Conservation (phyloP, 176 grass and related monocot genomes). For the Eremochloa ophiuroides region DNA sequence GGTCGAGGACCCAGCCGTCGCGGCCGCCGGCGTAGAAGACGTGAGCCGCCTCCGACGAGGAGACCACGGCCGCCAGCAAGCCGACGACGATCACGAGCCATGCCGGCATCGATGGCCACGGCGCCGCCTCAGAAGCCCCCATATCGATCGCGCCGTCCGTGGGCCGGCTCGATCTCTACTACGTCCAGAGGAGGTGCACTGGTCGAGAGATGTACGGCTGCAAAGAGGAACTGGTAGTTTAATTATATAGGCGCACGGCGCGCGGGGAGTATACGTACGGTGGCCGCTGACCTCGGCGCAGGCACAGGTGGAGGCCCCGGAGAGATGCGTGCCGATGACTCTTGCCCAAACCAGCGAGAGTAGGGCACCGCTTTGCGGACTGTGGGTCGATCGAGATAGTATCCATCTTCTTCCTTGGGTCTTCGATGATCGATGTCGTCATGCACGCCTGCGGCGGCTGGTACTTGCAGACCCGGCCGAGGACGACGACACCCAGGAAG, state of each 20-base stretch:
- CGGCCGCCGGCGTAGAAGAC: conserved; percentile 68
- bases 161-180: not conserved
- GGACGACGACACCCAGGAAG: conserved; percentile 13
- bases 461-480: not conserved
- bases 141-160: not conserved
- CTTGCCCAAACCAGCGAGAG: not conserved
- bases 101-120: not conserved
- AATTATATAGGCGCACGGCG: not conserved
- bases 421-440: not conserved
- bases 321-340: conserved; percentile 8
- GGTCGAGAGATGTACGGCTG: not conserved
- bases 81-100: conserved; percentile 8
- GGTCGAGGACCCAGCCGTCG: conserved; percentile 72
- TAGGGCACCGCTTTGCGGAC: conserved; percentile 3
- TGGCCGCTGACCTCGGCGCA: conserved; percentile 28
- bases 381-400: not conserved
- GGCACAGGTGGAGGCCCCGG: conserved; percentile 14
- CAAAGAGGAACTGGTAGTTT: not conserved
- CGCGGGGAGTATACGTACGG: not conserved
- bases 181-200: not conserved
- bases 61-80: conserved; percentile 18
- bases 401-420: conserved; percentile 4
- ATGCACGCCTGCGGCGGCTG: not conserved
- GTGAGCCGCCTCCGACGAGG: conserved; percentile 52
- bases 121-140: not conserved